Conservation (phyloP, 306 rosid species). For the Gillenia trifoliata region DNA sequence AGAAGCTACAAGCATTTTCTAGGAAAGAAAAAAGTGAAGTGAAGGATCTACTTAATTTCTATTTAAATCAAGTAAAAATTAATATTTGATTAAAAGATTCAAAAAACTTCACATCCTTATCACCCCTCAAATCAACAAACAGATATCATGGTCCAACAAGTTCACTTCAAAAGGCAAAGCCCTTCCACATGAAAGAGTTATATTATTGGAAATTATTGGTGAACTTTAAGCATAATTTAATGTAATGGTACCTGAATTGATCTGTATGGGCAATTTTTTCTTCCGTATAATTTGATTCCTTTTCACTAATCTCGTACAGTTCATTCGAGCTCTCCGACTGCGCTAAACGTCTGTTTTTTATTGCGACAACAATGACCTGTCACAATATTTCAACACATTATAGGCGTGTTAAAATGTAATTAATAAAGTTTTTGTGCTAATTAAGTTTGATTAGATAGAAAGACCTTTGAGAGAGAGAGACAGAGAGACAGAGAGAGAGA, state of each 20-base stretch:
- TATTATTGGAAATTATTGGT: neutral
- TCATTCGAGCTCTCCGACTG: conserved; percentile 40
- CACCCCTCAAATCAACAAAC: neutral
- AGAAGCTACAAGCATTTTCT: neutral
- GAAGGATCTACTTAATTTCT: neutral
- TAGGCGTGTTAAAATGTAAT: neutral
- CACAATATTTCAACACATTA: neutral
- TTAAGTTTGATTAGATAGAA: neutral
- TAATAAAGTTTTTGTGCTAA: neutral
- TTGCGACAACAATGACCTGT: conserved; percentile 61
- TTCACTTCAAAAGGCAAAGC: neutral
- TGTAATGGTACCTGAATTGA: conserved; percentile 55
- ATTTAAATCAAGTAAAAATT: neutral
- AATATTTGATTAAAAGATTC: neutral
- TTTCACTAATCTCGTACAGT: conserved; percentile 55
- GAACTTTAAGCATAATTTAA: neutral
- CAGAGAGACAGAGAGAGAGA: no score
- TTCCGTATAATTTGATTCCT: conserved; percentile 22
- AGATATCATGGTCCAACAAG: neutral
- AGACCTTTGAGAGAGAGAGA: conserved; percentile 1
- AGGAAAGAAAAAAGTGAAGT: neutral
- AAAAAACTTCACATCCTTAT: neutral
- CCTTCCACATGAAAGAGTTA: neutral
- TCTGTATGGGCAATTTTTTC: conserved; percentile 54
- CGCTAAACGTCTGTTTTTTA: conserved; percentile 51